A percentile compares a stretch with the other conserved stretches of the same genome.
phyloP scores from a whole-genome alignment of 768 basidiomycete species.

The Suillus subluteus region DNA sequence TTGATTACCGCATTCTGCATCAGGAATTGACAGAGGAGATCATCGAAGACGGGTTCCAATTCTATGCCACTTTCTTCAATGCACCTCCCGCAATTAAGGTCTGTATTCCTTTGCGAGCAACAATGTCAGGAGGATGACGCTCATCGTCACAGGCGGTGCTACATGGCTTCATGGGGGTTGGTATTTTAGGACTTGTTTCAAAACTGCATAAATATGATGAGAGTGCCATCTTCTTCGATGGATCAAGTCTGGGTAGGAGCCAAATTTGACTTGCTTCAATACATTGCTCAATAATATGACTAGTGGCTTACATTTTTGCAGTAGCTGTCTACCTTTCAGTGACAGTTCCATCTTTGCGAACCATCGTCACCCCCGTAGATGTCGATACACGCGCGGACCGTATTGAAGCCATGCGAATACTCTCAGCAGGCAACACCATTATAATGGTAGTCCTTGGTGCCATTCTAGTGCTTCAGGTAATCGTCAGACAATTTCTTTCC shows the following conservation, averaged over 20 bases:
- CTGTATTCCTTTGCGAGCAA: conserved; percentile 19
- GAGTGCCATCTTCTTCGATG: conserved; percentile 95
- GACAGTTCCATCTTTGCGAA: conserved; percentile 75
- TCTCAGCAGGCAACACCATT: conserved; percentile 88
- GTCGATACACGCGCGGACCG: conserved; percentile 67
- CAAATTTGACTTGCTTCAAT: conserved; percentile 15
- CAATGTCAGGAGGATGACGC: not conserved
- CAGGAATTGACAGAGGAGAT: conserved; percentile 63
- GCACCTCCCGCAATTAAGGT: conserved; percentile 95
- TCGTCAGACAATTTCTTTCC: conserved; percentile 26
- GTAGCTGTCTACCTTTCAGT: conserved; percentile 85
- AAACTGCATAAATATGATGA: conserved; percentile 91
- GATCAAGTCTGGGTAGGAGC: conserved; percentile 75
- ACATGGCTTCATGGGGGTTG: conserved; percentile 83
- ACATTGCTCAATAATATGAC: conserved; percentile 19
- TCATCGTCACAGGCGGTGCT: conserved; percentile 65
- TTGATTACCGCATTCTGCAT: conserved; percentile 88
- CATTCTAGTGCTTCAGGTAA: conserved; percentile 74
- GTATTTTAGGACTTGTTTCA: conserved; percentile 70
- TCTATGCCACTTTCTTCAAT: conserved; percentile 92
- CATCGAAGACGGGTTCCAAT: conserved; percentile 79
- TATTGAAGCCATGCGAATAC: conserved; percentile 76
- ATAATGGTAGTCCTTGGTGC: conserved; percentile 69
- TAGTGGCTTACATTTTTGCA: conserved; percentile 76
- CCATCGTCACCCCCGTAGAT: conserved; percentile 63